Evolutionary conservation across 164 flowering plant species (phyloP).

Genomic region (Houttuynia cordata): DNA sequence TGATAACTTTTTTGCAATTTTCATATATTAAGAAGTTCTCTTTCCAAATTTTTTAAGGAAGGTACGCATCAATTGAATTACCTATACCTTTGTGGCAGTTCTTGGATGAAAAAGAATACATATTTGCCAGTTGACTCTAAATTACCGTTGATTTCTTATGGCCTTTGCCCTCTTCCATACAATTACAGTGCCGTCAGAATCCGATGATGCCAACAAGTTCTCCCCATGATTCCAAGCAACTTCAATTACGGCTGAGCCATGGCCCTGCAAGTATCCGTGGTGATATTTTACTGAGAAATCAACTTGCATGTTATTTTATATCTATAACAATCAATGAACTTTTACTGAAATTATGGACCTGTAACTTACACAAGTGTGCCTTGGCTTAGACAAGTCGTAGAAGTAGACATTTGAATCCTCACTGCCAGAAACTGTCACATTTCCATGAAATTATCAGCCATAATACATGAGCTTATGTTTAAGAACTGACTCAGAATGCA

Average conservation of each 20-base stretch:
- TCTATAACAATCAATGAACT: not conserved
- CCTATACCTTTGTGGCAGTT: no score
- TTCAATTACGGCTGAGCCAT: conserved; percentile 59
- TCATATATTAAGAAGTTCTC: no score
- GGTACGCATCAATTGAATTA: not conserved
- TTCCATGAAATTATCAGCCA: not conserved
- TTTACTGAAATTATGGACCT: conserved; percentile 59
- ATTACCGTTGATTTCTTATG: not conserved
- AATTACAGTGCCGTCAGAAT: conserved; percentile 84
- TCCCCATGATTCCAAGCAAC: conserved; percentile 98
- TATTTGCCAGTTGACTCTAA: no score
- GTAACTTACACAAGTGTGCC: conserved; percentile 89
- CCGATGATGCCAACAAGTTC: conserved; percentile 93
- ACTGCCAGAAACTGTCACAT: conserved; percentile 64
- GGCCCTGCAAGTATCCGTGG: conserved; percentile 56
- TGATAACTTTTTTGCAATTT: no score
- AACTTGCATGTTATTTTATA: not conserved
- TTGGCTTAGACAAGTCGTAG: conserved; percentile 90
- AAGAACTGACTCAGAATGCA: not conserved
- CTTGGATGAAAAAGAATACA: no score
- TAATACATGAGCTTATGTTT: not conserved
- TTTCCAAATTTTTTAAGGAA: not conserved
- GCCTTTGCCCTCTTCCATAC: conserved; percentile 94
- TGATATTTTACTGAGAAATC: not conserved
- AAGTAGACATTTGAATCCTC: conserved; percentile 96